phyloP scores from a whole-genome alignment of 306 rosid genomes.

The Cucurbita pepo region DNA sequence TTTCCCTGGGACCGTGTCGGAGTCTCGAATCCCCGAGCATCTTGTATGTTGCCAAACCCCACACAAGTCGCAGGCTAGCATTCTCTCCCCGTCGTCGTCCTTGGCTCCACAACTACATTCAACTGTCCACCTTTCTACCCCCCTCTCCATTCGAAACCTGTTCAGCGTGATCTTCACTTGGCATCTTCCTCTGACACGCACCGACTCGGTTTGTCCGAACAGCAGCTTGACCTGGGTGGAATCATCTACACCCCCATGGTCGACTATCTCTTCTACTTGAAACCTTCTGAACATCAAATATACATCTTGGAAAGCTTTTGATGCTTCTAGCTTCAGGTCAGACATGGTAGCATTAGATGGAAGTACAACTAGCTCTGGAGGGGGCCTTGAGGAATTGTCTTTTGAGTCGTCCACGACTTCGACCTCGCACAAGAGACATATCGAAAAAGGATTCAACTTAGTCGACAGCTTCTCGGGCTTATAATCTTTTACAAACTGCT shows the following conservation, averaged over 20 bases:
- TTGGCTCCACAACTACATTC: slow-evolving; percentile 85
- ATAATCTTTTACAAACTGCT: slow-evolving; percentile 80
- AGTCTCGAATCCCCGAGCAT: slow-evolving; percentile 61
- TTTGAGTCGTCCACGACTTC: slow-evolving; percentile 49
- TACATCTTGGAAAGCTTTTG: slow-evolving; percentile 75
- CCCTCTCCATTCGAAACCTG: slow-evolving; percentile 81
- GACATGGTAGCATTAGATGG: slow-evolving; percentile 43
- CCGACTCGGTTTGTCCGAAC: slow-evolving; percentile 31
- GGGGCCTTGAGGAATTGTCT: slow-evolving; percentile 29
- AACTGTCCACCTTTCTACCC: slow-evolving; percentile 88
- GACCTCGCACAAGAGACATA: slow-evolving; percentile 42
- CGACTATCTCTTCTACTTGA: slow-evolving; percentile 56
- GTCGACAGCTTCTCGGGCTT: slow-evolving; percentile 22
- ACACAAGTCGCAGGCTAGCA: slow-evolving; percentile 83
- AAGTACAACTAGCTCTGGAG: slow-evolving; percentile 52
- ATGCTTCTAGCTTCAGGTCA: slow-evolving; percentile 52
- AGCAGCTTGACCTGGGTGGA: slow-evolving; percentile 49
- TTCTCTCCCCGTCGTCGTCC: slow-evolving; percentile 96
- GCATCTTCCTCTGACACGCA: slow-evolving; percentile 58
- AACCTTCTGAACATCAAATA: slow-evolving; percentile 55
- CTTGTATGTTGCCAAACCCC: slow-evolving; percentile 86
- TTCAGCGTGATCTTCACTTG: slow-evolving; percentile 42
- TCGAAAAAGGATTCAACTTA: slow-evolving; percentile 12
- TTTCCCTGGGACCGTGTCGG: slow-evolving; percentile 47
- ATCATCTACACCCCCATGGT: slow-evolving; percentile 51